phyloP scores from a whole-genome alignment of 2,329 filamentous ascomycete species.

The Meredithiella fracta region DNA sequence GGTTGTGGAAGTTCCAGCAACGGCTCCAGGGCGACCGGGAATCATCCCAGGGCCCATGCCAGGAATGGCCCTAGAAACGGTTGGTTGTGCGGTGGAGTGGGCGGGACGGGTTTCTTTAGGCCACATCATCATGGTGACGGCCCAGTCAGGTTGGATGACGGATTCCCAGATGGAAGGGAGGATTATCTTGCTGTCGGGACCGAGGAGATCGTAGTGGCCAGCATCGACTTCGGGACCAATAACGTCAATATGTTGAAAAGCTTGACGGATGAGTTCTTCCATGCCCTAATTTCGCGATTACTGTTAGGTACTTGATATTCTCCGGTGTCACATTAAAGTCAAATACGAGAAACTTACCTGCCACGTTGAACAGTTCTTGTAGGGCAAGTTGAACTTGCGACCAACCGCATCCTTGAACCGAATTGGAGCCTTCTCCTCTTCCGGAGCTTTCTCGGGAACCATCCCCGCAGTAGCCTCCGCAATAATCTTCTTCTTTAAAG shows the following conservation, averaged over 20 bases:
- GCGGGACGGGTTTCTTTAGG: slow-evolving; percentile 31
- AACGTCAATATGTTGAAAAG: slow-evolving; percentile 61
- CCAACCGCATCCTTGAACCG: slow-evolving; percentile 85
- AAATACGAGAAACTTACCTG: slow-evolving; percentile 36
- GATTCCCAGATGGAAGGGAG: slow-evolving; percentile 65
- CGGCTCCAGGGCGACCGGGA: neutral
- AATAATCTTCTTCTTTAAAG: slow-evolving; percentile 37
- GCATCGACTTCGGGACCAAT: slow-evolving; percentile 61
- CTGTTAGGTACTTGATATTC: neutral
- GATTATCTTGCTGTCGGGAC: slow-evolving; percentile 67
- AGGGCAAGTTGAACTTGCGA: slow-evolving; percentile 85
- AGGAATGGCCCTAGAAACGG: neutral
- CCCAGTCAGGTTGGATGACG: slow-evolving; percentile 55
- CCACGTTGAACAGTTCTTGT: slow-evolving; percentile 71
- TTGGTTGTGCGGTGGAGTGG: slow-evolving; percentile 3
- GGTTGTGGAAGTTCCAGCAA: neutral
- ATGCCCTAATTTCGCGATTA: slow-evolving; percentile 46
- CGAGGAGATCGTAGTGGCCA: slow-evolving; percentile 66
- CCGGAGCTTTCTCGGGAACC: slow-evolving; percentile 33
- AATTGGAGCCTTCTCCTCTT: slow-evolving; percentile 51
- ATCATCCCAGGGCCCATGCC: neutral
- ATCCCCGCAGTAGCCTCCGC: slow-evolving; percentile 36
- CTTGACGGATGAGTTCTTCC: slow-evolving; percentile 74
- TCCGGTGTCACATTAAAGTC: no score
- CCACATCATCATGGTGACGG: slow-evolving; percentile 42